Evolutionary conservation across 2,329 filamentous ascomycete genomes (phyloP), one percentile per base, ranked within the genome.

Genomic region (Clarireedia homoeocarpa): DNA sequence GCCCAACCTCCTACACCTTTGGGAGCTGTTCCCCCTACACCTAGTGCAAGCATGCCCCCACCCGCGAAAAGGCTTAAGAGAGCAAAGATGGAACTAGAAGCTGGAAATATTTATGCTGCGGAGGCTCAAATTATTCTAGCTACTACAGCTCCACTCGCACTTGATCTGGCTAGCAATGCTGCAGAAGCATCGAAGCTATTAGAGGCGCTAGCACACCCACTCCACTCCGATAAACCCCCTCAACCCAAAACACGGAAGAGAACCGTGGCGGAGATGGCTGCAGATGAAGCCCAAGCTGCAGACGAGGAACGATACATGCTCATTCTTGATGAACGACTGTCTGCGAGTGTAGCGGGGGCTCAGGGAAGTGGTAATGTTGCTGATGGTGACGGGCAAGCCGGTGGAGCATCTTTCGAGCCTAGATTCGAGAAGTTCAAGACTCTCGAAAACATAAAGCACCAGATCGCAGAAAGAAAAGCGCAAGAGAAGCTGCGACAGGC

Each of bases 231-330:
- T 50, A 77, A 83, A 45, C 85, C 90, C 9, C 92, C 94, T 0
- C 81, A 87, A 58, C 91, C 91, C 3, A 96, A 96, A 77, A 86
- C 85, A 6, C 80, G 94, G 56, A 97, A 99, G 77, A 84, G 92
- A 60, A 99, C 94, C 0, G 86, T 95, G 17, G 94, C 94, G 7
- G 92, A 99, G 69, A 83, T 97, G 75, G 94, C 90, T 7, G 92
- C 92, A 6, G 94, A 99, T 67, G 91, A 99, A 72, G 92, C 94
- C 1, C 79, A 90, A 58, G 90, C 91, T 0, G 92, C 91, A 23
- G 89, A 91, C 58, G 85, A 90, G 61, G 91, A 99, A 71, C 83
- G 90, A 48, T 95, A 90, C 63, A 94, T 99, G 90, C 84, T 97
- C 51, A 85, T 89, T 23, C 83, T 91, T 72, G 94, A 99, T 66